phyloP scores from a whole-genome alignment of 805 yeast genomes.

The Zygosaccharomyces rouxii region DNA sequence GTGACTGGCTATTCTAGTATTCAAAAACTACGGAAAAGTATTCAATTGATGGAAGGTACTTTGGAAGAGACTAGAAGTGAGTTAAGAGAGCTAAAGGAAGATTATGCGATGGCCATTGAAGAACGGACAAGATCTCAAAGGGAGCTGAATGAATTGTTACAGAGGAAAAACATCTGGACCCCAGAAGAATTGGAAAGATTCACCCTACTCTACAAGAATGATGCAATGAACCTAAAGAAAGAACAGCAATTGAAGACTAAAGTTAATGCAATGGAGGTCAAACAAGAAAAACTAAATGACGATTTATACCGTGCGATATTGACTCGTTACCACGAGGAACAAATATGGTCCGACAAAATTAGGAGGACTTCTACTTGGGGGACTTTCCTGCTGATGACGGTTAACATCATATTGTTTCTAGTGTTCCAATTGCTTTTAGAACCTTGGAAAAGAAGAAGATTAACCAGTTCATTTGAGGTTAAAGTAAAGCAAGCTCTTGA shows the following conservation, averaged over 20 bases:
- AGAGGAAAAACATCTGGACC: conserved; percentile 80
- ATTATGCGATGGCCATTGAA: conserved; percentile 58
- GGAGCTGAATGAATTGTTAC: conserved; percentile 80
- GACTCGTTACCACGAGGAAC: conserved; percentile 92
- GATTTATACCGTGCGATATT: conserved; percentile 71
- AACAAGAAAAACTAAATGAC: conserved; percentile 65
- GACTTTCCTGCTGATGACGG: conserved; percentile 82
- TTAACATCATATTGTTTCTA: conserved; percentile 71
- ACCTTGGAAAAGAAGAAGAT: conserved; percentile 84
- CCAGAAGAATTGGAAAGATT: conserved; percentile 76
- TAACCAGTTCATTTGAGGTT: conserved; percentile 79
- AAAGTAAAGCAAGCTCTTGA: conserved; percentile 59
- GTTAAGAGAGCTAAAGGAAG: conserved; percentile 46
- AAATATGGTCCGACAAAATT: conserved; percentile 96
- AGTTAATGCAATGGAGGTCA: conserved; percentile 52
- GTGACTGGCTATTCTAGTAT: conserved; percentile 87
- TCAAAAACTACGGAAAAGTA: conserved; percentile 61
- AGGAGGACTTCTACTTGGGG: conserved; percentile 96
- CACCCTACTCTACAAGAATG: conserved; percentile 74
- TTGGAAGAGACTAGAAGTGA: conserved; percentile 45
- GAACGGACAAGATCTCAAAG: conserved; percentile 67
- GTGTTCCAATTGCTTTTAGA: conserved; percentile 84
- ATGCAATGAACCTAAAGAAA: conserved; percentile 63
- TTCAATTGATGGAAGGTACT: conserved; percentile 51
- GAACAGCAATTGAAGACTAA: conserved; percentile 49